These are phyloP conservation scores for Lipomyces spencermartinsiae DNA, from an alignment of 805 yeast species.

Conservation along the genomic window DNA sequence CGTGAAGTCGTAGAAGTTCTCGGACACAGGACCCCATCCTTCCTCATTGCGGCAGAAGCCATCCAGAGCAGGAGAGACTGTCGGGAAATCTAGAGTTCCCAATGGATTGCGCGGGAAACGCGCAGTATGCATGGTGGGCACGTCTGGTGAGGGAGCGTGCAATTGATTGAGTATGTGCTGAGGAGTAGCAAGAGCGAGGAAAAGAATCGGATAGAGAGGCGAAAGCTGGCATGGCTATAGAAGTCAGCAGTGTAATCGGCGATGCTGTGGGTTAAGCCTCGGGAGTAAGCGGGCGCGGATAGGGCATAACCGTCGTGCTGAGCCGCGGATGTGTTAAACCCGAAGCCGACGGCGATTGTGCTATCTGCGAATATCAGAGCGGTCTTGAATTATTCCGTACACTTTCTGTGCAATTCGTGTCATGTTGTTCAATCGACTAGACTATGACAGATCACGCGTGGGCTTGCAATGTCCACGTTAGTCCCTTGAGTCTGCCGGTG, in stretches of 20 bases:
- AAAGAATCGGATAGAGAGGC: neutral
- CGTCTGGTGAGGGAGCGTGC: neutral
- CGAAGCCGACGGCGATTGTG: neutral
- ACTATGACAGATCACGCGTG: neutral
- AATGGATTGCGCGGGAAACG: conserved; percentile 14
- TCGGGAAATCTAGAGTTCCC: conserved; percentile 24
- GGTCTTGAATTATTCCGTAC: neutral
- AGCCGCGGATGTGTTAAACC: neutral
- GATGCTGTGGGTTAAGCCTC: neutral
- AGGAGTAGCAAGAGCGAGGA: neutral
- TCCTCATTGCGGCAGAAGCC: conserved; percentile 40
- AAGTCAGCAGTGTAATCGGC: neutral
- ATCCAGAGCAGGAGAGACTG: conserved; percentile 15
- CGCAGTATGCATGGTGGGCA: conserved; percentile 6
- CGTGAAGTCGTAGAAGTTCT: conserved; percentile 42
- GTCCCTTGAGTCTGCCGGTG: neutral
- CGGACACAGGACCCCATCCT: conserved; percentile 50
- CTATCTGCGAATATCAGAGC: neutral
- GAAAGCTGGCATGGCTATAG: conserved; percentile 3
- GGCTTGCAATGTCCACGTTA: neutral
- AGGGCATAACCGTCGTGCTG: neutral
- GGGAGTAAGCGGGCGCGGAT: neutral
- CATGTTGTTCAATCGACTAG: neutral
- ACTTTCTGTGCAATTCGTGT: neutral
- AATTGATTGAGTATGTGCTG: conserved; percentile 2